Percentiles rank a stretch among this genome's conserved stretches.
These are phyloP conservation scores for Puccinia brachypodii DNA, from an alignment of 1,284 basidiomycete species.

Conservation along the genomic window DNA sequence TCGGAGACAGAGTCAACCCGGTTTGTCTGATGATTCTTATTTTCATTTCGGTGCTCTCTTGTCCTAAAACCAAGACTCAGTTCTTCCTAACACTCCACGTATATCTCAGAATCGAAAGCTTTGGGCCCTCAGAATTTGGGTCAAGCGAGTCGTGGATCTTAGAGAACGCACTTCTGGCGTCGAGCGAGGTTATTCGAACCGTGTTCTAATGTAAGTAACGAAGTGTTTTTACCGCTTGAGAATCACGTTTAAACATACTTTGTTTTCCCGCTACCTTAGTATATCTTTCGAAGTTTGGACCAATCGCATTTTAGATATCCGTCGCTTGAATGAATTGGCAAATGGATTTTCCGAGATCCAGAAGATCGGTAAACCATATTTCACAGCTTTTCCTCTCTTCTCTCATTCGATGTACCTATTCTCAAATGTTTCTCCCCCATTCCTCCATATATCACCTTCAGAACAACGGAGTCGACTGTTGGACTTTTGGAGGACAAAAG, in stretches of 20 bases:
- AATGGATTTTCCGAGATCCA: constrained; percentile 40
- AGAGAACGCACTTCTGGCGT: neutral
- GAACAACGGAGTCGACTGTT: constrained; percentile 23
- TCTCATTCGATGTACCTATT: neutral
- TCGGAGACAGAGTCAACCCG: constrained; percentile 18
- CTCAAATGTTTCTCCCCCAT: neutral
- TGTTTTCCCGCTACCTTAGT: neutral
- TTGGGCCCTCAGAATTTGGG: constrained; percentile 12
- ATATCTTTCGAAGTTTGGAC: constrained; percentile 12
- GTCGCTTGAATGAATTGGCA: constrained; percentile 20
- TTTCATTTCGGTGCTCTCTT: neutral
- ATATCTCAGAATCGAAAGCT: neutral
- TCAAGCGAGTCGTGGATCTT: neutral
- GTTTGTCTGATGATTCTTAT: neutral
- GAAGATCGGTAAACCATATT: constrained; percentile 25
- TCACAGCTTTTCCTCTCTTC: no score
- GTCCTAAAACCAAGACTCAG: neutral
- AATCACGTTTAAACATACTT: neutral
- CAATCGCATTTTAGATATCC: constrained; percentile 4
- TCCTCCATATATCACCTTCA: neutral
- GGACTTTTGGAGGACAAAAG: constrained; percentile 29
- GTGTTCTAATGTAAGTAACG: neutral
- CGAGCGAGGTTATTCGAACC: neutral
- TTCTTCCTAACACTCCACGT: neutral
- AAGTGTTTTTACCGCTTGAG: neutral